These are phyloP conservation scores for Ceratocystis variospora DNA, from an alignment of 2,329 filamentous ascomycete genomes.

Conservation along the genomic window DNA sequence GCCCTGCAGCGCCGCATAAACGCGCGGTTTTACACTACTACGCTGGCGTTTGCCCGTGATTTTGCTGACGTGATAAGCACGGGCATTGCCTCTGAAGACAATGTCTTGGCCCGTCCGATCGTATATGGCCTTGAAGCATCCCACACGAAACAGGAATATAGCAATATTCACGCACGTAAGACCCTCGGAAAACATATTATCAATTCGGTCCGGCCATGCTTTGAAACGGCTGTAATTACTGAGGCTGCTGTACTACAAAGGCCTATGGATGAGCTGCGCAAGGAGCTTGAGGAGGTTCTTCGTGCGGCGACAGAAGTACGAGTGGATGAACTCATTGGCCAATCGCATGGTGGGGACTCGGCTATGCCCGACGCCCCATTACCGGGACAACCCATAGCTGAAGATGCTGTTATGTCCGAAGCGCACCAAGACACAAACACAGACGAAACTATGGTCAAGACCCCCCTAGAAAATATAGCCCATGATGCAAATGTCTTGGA, in stretches of 20 bases:
- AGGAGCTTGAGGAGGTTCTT: constrained; percentile 60
- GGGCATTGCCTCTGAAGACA: constrained; percentile 36
- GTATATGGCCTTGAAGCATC: constrained; percentile 34
- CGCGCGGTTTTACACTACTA: constrained; percentile 43
- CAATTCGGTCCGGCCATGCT: constrained; percentile 61
- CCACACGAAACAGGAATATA: constrained; percentile 38
- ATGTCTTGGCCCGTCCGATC: constrained; percentile 22
- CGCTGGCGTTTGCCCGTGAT: constrained; percentile 43
- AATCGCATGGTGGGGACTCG: constrained; percentile 10
- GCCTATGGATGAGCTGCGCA: constrained; percentile 53
- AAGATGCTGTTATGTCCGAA: neutral
- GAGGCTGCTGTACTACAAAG: constrained; percentile 69
- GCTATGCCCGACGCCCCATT: constrained; percentile 19
- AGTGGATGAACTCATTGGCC: neutral
- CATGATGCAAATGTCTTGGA: neutral
- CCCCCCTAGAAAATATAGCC: neutral
- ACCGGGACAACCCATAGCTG: neutral
- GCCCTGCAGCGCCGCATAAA: constrained; percentile 40
- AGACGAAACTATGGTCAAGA: neutral
- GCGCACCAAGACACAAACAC: neutral
- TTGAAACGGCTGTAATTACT: constrained; percentile 62
- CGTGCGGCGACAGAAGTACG: constrained; percentile 47
- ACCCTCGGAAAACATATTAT: constrained; percentile 81
- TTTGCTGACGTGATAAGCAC: constrained; percentile 40
- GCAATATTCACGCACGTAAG: constrained; percentile 66